Base-by-base conservation (phyloP, 108 stramenopile species). In the Epipyxis sp. region DNA sequence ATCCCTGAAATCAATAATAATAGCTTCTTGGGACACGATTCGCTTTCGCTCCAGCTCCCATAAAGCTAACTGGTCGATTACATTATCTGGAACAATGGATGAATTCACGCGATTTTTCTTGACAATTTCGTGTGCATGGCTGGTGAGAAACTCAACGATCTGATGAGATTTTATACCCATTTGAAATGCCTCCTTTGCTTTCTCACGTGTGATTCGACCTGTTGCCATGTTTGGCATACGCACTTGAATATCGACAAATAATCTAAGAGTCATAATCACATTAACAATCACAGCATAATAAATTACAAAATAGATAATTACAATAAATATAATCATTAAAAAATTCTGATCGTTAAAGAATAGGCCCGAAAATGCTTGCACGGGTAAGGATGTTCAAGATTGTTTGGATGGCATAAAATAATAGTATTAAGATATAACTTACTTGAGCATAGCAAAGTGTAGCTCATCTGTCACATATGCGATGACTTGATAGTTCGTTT, bases 401-500 rank as follows among this genome's bases (percentile, higher is more conserved):
- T n/a, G n/a, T n/a, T n/a, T n/a, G n/a, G n/a, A n/a, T n/a, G n/a
- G n/a, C n/a, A n/a, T n/a, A n/a, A n/a, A n/a, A n/a, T n/a, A n/a
- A n/a, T n/a, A n/a, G n/a, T n/a, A n/a, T n/a, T n/a, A n/a, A n/a
- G n/a, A n/a, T n/a, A n/a, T n/a, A n/a, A n/a, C n/a, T n/a, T n/a
- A n/a, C n/a, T n/a, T n/a, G n/a, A 95, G 78, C 84, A 92, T 93
- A 77, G 88, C 87, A 30, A 95, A 84, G 54, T 93, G 92, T 37
- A 95, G 82, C 69, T 88, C 86, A 13, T 84, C 82, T 13, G 76
- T n/a, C 0, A 1, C 50, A 79, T 95, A 95, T 42, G 94, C 94
- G 67, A 89, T 89, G 3, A 95, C 82, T 76, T 92, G 91, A 81
- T 93, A 93, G 76, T 95, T 95, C 25, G 94, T 95, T 76, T 95